Conservation (phyloP, 441 rosid genomes). For the Capsella rubella region DNA sequence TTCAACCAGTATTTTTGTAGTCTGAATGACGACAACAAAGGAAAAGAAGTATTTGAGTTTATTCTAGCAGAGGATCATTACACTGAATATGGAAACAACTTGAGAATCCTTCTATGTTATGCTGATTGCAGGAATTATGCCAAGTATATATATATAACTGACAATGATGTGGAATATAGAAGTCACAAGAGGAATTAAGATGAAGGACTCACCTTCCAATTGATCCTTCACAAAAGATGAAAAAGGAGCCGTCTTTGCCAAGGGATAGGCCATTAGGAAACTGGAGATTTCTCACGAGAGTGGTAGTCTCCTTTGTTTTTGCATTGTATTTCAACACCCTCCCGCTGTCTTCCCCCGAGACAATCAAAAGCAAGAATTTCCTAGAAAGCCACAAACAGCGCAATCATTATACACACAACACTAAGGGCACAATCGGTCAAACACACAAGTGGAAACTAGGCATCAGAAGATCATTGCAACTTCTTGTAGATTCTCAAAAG, state of each 20-base stretch:
- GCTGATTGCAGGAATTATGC: conserved; percentile 10
- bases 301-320: conserved; percentile 71
- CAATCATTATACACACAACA: conserved; percentile 19
- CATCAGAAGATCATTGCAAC: conserved; percentile 10
- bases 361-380: conserved; percentile 77
- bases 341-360: conserved; percentile 75
- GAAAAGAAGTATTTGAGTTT: not conserved
- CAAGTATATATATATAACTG: not conserved
- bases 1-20: conserved; percentile 83
- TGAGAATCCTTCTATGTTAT: not conserved
- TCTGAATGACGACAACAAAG: conserved; percentile 43
- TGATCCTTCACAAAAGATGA: conserved; percentile 73
- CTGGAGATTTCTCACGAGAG: conserved; percentile 71
- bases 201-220: conserved; percentile 59
- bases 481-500: conserved; percentile 12
- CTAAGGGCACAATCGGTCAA: conserved; percentile 2
- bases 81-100: conserved; percentile 17
- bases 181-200: conserved; percentile 7
- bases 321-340: conserved; percentile 81
- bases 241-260: conserved; percentile 82
- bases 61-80: not conserved
- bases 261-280: conserved; percentile 88
- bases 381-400: conserved; percentile 45
- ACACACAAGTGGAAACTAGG: not conserved
- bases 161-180: conserved; percentile 24